A percentile compares a stretch with the other conserved stretches of the same genome.
Conservation (phyloP, 2,329 filamentous ascomycete genomes). For the Rhexocercosporidium sp. region DNA sequence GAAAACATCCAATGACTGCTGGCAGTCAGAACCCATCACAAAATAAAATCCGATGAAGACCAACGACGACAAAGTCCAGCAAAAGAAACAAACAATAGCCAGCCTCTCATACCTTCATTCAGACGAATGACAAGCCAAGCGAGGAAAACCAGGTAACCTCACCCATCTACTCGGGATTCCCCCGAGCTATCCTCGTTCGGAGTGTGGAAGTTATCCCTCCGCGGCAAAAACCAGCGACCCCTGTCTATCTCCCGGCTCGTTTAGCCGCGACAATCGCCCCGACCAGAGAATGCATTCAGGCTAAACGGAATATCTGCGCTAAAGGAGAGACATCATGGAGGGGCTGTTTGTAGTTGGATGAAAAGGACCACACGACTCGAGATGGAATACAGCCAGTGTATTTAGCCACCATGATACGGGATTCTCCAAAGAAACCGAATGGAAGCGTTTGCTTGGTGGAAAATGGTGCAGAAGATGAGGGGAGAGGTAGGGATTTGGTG, state of each 20-base stretch:
- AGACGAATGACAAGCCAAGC: too few relatives aligned
- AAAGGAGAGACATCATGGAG: not conserved
- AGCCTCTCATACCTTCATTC: too few relatives aligned
- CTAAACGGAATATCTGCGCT: conserved; percentile 6
- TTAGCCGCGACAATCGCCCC: conserved; percentile 10
- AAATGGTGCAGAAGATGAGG: not conserved
- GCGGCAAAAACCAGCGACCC: not conserved
- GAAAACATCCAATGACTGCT: too few relatives aligned
- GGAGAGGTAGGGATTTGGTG: not conserved
- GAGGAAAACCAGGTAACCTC: too few relatives aligned
- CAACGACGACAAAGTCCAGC: too few relatives aligned
- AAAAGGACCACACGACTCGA: conserved; percentile 10
- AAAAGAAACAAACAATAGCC: too few relatives aligned
- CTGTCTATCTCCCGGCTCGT: conserved; percentile 3
- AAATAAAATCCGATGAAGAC: too few relatives aligned
- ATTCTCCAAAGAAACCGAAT: not conserved
- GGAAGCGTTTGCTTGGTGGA: not conserved
- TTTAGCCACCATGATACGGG: not conserved
- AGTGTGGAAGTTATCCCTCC: conserved; percentile 5
- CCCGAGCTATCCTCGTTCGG: too few relatives aligned
- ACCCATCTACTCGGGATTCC: too few relatives aligned
- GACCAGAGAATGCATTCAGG: not conserved
- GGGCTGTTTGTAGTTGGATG: not conserved
- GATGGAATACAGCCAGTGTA: not conserved
- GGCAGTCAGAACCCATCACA: too few relatives aligned